phyloP scores from a whole-genome alignment of 23 red algal species.

The Pyropia haitanensis region DNA sequence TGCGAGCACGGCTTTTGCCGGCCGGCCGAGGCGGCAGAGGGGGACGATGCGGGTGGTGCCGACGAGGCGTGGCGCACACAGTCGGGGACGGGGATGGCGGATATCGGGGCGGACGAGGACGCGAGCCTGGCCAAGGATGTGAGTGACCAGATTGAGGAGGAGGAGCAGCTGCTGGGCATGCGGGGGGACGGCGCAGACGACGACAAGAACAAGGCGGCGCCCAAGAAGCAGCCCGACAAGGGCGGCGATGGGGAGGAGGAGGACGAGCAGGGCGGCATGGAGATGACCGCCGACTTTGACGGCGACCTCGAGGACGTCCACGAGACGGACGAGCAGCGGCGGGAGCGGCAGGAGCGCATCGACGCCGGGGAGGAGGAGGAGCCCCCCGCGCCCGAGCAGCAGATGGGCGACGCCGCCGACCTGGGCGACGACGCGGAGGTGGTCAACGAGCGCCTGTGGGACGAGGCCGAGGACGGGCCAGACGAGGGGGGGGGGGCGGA shows the following conservation, averaged over 20 bases:
- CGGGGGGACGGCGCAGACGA: slow-evolving; percentile 8
- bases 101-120: slow-evolving; percentile 44
- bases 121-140: slow-evolving; percentile 56
- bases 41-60: not conserved
- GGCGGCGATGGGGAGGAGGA: slow-evolving; percentile 6
- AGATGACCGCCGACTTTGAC: slow-evolving; percentile 67
- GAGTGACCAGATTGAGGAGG: slow-evolving; percentile 67
- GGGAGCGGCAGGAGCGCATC: slow-evolving; percentile 7
- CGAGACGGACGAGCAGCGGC: slow-evolving; percentile 6
- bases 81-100: slow-evolving; percentile 59
- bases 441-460: slow-evolving; percentile 60
- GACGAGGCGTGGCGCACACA: slow-evolving; percentile 6
- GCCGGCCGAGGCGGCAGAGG: slow-evolving; percentile 6
- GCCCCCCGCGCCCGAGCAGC: slow-evolving; percentile 15
- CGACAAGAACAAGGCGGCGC: not conserved
- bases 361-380: slow-evolving; percentile 10
- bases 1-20: slow-evolving; percentile 61
- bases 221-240: slow-evolving; percentile 9
- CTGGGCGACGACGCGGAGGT: slow-evolving; percentile 11
- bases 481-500: not conserved
- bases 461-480: slow-evolving; percentile 7
- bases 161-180: slow-evolving; percentile 59
- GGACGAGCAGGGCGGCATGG: slow-evolving; percentile 20
- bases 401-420: slow-evolving; percentile 27
- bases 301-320: slow-evolving; percentile 44